These are phyloP conservation scores for Pseudognaphalium luteoalbum DNA, from an alignment of 129 eudicot genomes.

Conservation along the genomic window DNA sequence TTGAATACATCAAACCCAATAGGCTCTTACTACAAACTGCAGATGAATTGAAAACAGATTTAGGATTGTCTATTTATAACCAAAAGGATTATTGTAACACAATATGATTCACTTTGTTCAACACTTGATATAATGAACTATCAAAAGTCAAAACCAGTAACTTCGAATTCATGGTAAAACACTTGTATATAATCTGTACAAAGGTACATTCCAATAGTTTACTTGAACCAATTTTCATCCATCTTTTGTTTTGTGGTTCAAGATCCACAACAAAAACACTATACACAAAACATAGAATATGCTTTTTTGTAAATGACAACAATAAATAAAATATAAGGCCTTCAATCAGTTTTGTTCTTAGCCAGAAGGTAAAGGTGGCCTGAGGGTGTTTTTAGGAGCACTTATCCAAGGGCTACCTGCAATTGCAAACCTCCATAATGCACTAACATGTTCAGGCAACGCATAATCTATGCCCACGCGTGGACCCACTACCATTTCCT, in stretches of 20 bases:
- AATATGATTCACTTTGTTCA: neutral
- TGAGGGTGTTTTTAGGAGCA: constrained; percentile 82
- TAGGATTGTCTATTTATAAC: neutral
- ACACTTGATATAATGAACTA: neutral
- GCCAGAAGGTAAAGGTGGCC: constrained; percentile 34
- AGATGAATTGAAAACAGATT: neutral
- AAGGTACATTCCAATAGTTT: neutral
- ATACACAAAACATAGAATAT: neutral
- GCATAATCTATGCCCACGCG: constrained; percentile 96
- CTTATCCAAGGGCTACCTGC: constrained; percentile 87
- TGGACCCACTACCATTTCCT: constrained; percentile 67
- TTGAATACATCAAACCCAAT: neutral
- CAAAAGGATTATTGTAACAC: neutral
- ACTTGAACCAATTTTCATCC: neutral
- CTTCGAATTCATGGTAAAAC: neutral
- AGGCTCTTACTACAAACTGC: neutral
- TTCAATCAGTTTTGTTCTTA: neutral
- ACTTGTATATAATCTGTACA: neutral
- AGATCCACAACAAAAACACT: neutral
- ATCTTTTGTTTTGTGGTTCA: neutral
- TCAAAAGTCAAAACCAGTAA: neutral
- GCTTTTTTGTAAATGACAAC: no score
- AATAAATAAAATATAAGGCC: neutral
- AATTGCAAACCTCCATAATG: constrained; percentile 88
- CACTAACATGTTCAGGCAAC: constrained; percentile 63